phyloP scores from a whole-genome alignment of 2,329 filamentous ascomycete species.

The Pestalotiopsis sp. region DNA sequence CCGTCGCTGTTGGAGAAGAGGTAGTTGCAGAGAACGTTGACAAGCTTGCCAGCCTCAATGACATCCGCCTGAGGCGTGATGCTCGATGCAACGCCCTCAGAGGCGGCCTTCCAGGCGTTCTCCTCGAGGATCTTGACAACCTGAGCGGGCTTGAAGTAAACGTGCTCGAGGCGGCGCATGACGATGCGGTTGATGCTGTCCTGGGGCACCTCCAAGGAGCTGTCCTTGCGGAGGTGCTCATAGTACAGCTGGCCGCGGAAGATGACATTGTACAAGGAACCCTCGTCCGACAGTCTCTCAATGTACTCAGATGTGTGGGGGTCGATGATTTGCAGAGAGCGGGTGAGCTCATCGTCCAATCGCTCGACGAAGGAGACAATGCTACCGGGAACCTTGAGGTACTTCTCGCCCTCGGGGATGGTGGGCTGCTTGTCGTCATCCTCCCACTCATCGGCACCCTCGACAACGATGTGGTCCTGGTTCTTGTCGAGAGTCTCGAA shows the following conservation, averaged over 20 bases:
- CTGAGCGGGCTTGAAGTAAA: conserved; percentile 98
- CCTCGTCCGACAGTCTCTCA: conserved; percentile 90
- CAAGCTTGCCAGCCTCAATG: conserved; percentile 72
- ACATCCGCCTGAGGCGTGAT: conserved; percentile 76
- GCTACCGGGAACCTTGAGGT: conserved; percentile 92
- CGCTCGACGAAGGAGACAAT: conserved; percentile 93
- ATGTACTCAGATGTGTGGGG: conserved; percentile 99
- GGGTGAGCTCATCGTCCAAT: conserved; percentile 94
- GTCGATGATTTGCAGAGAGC: conserved; percentile 96
- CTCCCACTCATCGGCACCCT: conserved; percentile 97
- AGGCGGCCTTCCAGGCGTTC: conserved; percentile 85
- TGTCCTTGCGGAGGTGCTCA: conserved; percentile 74
- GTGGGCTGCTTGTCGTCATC: conserved; percentile 93
- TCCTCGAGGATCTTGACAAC: conserved; percentile 94
- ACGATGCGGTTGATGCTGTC: conserved; percentile 90
- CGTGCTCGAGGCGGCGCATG: conserved; percentile 92
- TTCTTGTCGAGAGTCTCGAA: conserved; percentile 79
- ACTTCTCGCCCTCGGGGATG: conserved; percentile 71
- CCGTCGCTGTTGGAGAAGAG: conserved; percentile 93
- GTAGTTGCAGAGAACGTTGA: conserved; percentile 90
- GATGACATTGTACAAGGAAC: conserved; percentile 87
- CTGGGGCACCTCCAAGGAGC: conserved; percentile 73
- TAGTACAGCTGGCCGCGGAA: conserved; percentile 88
- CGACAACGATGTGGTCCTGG: conserved; percentile 81
- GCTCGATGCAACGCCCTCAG: conserved; percentile 69